A percentile compares a stretch with the other conserved stretches of the same genome.
Conservation (phyloP, 306 rosid genomes). For the Herpetospermum pedunculosum region DNA sequence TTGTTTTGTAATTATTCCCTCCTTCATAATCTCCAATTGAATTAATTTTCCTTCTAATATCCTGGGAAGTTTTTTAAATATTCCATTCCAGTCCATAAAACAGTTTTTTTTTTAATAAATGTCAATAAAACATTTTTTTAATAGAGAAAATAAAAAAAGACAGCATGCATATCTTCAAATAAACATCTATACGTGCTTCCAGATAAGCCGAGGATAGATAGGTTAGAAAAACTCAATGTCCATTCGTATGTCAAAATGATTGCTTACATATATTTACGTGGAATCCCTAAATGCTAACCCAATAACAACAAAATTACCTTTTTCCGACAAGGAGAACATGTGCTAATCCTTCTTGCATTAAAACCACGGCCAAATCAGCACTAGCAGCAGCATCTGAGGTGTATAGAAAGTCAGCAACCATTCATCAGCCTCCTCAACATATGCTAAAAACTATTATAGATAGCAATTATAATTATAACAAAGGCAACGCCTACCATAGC, state of each 20-base stretch:
- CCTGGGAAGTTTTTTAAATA: neutral
- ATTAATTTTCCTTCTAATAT: neutral
- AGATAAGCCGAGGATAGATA: neutral
- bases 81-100: neutral
- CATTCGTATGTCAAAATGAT: neutral
- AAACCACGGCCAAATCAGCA: conserved; percentile 92
- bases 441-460: neutral
- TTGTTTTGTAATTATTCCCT: neutral
- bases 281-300: neutral
- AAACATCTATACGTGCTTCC: neutral
- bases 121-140: too few relatives aligned
- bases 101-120: too few relatives aligned
- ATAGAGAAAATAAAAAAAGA: neutral
- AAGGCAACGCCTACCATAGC: neutral
- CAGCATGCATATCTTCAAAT: too few relatives aligned
- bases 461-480: neutral
- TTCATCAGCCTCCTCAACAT: neutral
- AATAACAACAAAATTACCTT: conserved; percentile 37
- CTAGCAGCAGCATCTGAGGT: conserved; percentile 84
- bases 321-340: conserved; percentile 83
- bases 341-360: conserved; percentile 99
- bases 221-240: neutral
- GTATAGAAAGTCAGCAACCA: conserved; percentile 9
- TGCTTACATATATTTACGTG: neutral
- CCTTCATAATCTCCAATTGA: neutral